Base-by-base conservation (phyloP, 352 stramenopile genomes). In the Pythium rhizo-oryzae region DNA sequence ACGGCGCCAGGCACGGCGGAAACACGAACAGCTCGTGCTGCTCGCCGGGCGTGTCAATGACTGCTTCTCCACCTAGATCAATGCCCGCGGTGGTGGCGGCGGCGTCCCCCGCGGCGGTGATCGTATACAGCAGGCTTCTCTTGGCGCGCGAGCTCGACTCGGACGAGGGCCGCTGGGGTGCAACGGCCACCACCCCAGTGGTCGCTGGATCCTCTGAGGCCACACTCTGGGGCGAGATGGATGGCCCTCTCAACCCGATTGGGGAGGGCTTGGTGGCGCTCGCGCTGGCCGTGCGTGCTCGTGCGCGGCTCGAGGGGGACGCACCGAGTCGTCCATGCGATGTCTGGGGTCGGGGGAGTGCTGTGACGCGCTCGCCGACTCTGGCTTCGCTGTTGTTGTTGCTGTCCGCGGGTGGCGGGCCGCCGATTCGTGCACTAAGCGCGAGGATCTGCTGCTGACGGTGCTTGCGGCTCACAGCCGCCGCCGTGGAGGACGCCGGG, bases 381-480 rank as follows among this genome's bases (percentile, higher is more conserved):
- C 18, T 51, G 2, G 24, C 19, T 24, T 44, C 59, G 43, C 47
- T 67, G 53, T 41, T 68, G 39, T 35, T 50, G 65, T 69, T 39
- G 44, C 37, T 33, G 12, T 30, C 78, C 71, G 65, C 19, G 1
- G 19, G 5, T 5, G 30, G 53, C 4, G 28, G 21, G 2, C 47
- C 28, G 6, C 39, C 47, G 44, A 71, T 57, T 15, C 65, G 57
- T 23, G 57, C 44, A 4, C 41, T 35, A 1, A 71, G 71, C 12
- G 54, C 67, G 25, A 76, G 59, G n/a, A 84, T 19, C 54, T 77
- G 74, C 60, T 85, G 74, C 39, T 88, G 79, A 23, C 82, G 84
- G 43, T 82, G 74, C 44, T 84, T 85, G 18, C 80, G 56, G 62
- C 66, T 85, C 23, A 65, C 49, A 7, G 70, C 57, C n/a, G 70